Base-by-base conservation (phyloP, 495 filamentous ascomycete species). In the Aspergillus cristatus region DNA sequence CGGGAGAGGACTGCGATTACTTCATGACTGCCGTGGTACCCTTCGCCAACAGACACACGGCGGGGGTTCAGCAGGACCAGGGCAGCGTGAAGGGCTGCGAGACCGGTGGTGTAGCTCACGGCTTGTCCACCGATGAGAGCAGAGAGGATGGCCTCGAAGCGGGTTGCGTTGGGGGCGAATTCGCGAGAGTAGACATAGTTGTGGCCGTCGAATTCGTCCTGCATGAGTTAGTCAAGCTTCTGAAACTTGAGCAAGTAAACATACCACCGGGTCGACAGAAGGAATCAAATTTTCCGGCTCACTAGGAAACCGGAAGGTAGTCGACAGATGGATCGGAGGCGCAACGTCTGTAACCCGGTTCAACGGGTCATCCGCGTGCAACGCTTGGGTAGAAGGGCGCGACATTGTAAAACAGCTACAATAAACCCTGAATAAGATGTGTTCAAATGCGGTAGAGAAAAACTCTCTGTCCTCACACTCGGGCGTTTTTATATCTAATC, bases 1-100 rank as follows among this genome's bases (percentile, higher is more conserved):
- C 76, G 78, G 35, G 63, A 40, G 32, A 86, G 62, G 15, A 94
- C 53, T 2, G 49, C 44, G 38, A 90, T 68, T 11, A 88, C 76
- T 41, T 78, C 83, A 60, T 90, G 84, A 59, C 79, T 85, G 38
- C 87, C 87, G 63, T 94, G 87, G 60, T 94, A 93, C 14, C 82
- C 84, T 18, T 65, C 74, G 22, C 75, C 75, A 45, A 91, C 81
- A 44, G 81, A 73, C 22, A 94, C 68, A 28, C 75, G 74, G 22
- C 70, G 70, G 1, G 87, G 87, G 55, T 84, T 81, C 6, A 86
- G 59, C 42, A 73, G 75, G 4, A 81, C 67, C 14, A 91, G 63
- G 15, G 84, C 58, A 11, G 82, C 86, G 62, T 91, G 81, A 60
- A 91, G 84, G 37, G 85, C 81, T 0, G 82, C 70, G n/a, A 91